phyloP scores from a whole-genome alignment of 1,284 basidiomycete species.

The Tremellales sp. region DNA sequence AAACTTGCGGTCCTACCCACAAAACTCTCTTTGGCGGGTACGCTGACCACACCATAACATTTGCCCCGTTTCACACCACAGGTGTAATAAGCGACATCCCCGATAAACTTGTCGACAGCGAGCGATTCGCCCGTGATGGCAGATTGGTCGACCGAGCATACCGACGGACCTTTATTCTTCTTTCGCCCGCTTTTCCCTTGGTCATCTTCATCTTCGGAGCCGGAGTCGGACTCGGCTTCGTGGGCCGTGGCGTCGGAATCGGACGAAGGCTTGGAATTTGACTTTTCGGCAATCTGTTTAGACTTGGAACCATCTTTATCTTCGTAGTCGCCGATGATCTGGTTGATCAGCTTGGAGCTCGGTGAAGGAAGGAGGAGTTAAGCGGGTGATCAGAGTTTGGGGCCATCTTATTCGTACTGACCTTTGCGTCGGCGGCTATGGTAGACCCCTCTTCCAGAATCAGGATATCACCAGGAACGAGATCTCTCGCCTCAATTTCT shows the following conservation, averaged over 20 bases:
- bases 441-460: slow-evolving; percentile 54
- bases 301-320: slow-evolving; percentile 48
- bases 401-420: slow-evolving; percentile 11
- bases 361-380: slow-evolving; percentile 23
- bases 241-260: slow-evolving; percentile 14
- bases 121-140: slow-evolving; percentile 58
- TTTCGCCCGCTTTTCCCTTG: slow-evolving; percentile 21
- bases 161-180: slow-evolving; percentile 52
- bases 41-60: slow-evolving; percentile 52
- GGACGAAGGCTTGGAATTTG: slow-evolving; percentile 12
- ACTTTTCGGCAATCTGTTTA: slow-evolving; percentile 19
- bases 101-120: slow-evolving; percentile 56
- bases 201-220: slow-evolving; percentile 39
- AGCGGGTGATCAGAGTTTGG: not conserved
- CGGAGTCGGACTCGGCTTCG: slow-evolving; percentile 26
- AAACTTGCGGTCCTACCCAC: slow-evolving; percentile 49
- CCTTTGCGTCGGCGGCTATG: slow-evolving; percentile 55
- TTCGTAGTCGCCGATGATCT: slow-evolving; percentile 53
- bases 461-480: slow-evolving; percentile 57
- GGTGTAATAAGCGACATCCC: slow-evolving; percentile 53
- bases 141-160: slow-evolving; percentile 54
- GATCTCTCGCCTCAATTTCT: slow-evolving; percentile 55
- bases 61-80: slow-evolving; percentile 56
- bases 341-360: slow-evolving; percentile 45
- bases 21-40: slow-evolving; percentile 52